Base-by-base conservation (phyloP, 2,329 filamentous ascomycete species). In the Paracorniculantispora psalliotae region DNA sequence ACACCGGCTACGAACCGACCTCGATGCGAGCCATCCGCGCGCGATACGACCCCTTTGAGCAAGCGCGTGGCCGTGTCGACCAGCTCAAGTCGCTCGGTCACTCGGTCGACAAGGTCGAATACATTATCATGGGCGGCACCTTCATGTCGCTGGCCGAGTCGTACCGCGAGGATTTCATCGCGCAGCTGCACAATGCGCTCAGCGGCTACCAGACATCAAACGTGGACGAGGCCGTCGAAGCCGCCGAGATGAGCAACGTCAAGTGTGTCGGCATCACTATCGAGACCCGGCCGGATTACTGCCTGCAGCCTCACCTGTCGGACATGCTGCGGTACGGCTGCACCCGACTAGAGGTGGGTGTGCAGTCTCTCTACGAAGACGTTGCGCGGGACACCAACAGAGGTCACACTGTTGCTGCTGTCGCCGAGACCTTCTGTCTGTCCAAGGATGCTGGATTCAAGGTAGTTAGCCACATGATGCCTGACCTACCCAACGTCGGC, bases 381-480 rank as follows among this genome's bases (percentile, higher is more conserved):
- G 94, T 99, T 17, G 94, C 94, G n/a, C 84, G 94, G 68, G 94
- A 99, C 75, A 97, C 94, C 1, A 99, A 99, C 73, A 85, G 94
- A 69, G 94, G 94, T 0, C 94, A 99, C 73, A 99, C 94, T 0
- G 94, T 99, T 25, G 91, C 92, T 7, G 85, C 96, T 1, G 94
- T 99, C 0, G 93, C 92, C 30, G 92, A 99, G 75, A 99, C 94
- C 0, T 99, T 99, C 72, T 96, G 90, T 65, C 81, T 97, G n/a
- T 87, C 94, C 63, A 99, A 99, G 75, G 96, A 99, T 72, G 92
- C 96, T 6, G 94, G 94, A 1, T 99, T 96, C 82, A 99, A 99
- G 74, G 94, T 99, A 1, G 94, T 99, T 63, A 96, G 91, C 65
- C 94, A 99, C 76, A 99, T 99, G 94, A 99, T 99, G 94, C 94